Percentiles rank a stretch among this genome's conserved stretches.
These are phyloP conservation scores for Malassezia brasiliensis DNA, from an alignment of 1,284 basidiomycete species.

Conservation along the genomic window DNA sequence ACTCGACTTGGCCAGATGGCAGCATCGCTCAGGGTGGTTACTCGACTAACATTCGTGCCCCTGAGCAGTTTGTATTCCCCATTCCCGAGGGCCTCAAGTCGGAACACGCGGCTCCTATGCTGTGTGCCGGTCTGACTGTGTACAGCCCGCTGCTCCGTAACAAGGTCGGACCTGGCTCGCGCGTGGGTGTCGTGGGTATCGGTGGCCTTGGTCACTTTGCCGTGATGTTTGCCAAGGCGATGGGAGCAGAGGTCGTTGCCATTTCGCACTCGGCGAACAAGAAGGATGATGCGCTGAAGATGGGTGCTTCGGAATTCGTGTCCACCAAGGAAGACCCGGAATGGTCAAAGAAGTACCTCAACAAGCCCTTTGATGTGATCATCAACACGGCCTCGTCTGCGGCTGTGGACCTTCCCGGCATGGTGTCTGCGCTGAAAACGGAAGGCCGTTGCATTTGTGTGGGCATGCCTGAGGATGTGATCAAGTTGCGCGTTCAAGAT, in stretches of 20 bases:
- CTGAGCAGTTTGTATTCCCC: conserved; percentile 62
- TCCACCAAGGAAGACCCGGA: conserved; percentile 38
- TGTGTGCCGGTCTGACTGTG: conserved; percentile 61
- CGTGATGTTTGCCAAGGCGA: conserved; percentile 56
- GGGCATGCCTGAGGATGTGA: conserved; percentile 53
- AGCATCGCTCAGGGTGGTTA: conserved; percentile 57
- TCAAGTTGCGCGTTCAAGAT: conserved; percentile 48
- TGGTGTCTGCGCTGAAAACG: conserved; percentile 54
- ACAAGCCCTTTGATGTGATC: conserved; percentile 56
- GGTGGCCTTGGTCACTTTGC: conserved; percentile 50
- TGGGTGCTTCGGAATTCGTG: conserved; percentile 55
- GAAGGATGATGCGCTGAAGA: conserved; percentile 58
- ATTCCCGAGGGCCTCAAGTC: conserved; percentile 59
- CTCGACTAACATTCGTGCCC: conserved; percentile 59
- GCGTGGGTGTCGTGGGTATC: conserved; percentile 59
- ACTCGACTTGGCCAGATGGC: conserved; percentile 54
- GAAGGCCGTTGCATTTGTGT: conserved; percentile 56
- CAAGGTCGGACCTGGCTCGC: conserved; percentile 58
- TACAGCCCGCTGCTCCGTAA: conserved; percentile 60
- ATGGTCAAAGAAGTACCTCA: conserved; percentile 34
- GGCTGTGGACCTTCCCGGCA: conserved; percentile 51
- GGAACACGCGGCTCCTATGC: conserved; percentile 53
- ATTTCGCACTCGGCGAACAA: conserved; percentile 61
- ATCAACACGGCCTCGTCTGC: conserved; percentile 54
- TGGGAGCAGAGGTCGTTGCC: conserved; percentile 59